Conservation (phyloP, 306 rosid species). For the Pyrus pyrifolia region DNA sequence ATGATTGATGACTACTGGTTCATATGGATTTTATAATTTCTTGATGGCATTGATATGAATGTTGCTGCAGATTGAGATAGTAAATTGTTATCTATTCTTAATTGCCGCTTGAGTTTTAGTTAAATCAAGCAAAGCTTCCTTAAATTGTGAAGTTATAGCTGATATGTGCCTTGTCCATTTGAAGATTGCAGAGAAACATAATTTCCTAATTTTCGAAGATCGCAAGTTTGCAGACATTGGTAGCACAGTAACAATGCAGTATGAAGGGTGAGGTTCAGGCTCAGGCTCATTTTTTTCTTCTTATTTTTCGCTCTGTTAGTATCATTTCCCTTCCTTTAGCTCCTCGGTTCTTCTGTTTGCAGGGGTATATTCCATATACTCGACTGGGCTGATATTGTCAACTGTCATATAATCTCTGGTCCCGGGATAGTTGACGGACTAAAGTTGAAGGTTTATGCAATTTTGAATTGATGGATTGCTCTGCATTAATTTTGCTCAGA, state of each 20-base stretch:
- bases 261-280: conserved; percentile 60
- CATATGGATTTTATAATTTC: not conserved
- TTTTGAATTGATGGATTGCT: not conserved
- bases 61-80: not conserved
- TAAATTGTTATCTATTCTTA: not conserved
- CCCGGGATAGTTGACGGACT: conserved; percentile 91
- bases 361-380: conserved; percentile 82
- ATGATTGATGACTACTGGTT: not conserved
- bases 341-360: conserved; percentile 18
- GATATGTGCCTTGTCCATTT: conserved; percentile 21
- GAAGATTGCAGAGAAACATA: conserved; percentile 78
- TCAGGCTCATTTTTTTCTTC: not conserved
- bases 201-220: conserved; percentile 91
- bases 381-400: conserved; percentile 93
- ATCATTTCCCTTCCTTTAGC: conserved; percentile 2
- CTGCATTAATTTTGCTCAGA: not conserved
- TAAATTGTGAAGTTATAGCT: conserved; percentile 7
- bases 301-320: not conserved
- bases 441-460: conserved; percentile 58
- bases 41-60: not conserved
- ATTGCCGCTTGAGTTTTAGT: not conserved
- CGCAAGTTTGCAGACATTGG: conserved; percentile 96
- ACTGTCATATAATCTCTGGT: conserved; percentile 92
- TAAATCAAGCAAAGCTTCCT: not conserved
- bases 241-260: conserved; percentile 89